Evolutionary conservation across 345 rosid species (phyloP), one percentile per base, ranked within the genome.

Genomic region (Bruguiera gymnorhiza): DNA sequence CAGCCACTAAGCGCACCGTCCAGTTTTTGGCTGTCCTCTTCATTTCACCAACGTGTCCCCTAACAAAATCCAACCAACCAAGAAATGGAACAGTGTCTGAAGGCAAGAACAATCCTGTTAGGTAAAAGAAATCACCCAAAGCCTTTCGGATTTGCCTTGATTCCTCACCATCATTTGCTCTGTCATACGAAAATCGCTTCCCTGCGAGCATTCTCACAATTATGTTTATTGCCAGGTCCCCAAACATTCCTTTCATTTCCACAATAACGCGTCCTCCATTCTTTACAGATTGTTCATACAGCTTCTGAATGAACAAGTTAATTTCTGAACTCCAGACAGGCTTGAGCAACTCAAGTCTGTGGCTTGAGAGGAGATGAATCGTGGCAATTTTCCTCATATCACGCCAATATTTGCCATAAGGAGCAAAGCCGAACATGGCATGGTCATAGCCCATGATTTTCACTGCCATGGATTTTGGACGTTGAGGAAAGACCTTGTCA

Each of bases 1-100:
- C 86, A 82, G 23, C 70, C 79, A 2, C 78, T 78, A 11, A 86
- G 43, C 16, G 80, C 67, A 29, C 46, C 31, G 67, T 84, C 90
- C 63, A 86, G 15, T 13, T 86, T 57, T 32, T 58, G 19, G 84
- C 76, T 20, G 70, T 70, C 72, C 60, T 73, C 70, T 75, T 78
- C 84, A 78, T 81, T 54, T 72, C 30, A 24, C 68, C 61, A 19
- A 55, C 57, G 29, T 67, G 58, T 59, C 82, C 82, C 8, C 3
- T 75, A 31, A 78, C 58, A 34, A 0, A 52, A 72, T 81, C 84
- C 54, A 75, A 20, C 78, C 84, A 75, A 6, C 84, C 79, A 39
- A 78, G 80, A 66, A 63, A 31, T 34, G 84, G 84, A 34, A 75
- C 58, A 2, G 69, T 31, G 51, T 78, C 84, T 20, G 84, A 78